A percentile compares a stretch with the other conserved stretches of the same genome.
Evolutionary conservation across 805 yeast species (phyloP).

Genomic region (Pichia ethanolica): DNA sequence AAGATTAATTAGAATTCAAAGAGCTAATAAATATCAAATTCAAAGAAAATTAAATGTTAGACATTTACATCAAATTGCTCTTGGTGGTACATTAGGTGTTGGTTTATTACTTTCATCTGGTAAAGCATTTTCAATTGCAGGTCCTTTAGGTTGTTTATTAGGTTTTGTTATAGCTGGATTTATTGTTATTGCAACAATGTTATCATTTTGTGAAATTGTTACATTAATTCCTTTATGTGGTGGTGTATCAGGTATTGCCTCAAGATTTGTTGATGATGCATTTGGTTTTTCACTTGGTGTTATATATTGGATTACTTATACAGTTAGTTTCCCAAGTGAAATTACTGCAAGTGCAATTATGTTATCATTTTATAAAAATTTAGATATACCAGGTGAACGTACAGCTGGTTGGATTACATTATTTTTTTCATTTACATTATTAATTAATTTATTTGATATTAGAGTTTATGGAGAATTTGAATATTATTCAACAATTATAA

Average conservation of each 20-base stretch:
- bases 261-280: constrained; percentile 71
- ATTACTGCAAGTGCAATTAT: constrained; percentile 73
- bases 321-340: constrained; percentile 71
- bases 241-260: constrained; percentile 67
- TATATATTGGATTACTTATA: constrained; percentile 65
- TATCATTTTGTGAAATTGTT: constrained; percentile 76
- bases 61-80: constrained; percentile 70
- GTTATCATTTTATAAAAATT: constrained; percentile 56
- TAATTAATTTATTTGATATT: constrained; percentile 59
- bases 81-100: constrained; percentile 76
- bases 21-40: constrained; percentile 25
- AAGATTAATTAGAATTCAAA: constrained; percentile 11
- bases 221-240: constrained; percentile 73
- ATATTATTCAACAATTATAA: constrained; percentile 51
- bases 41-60: constrained; percentile 57
- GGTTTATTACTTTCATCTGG: constrained; percentile 67
- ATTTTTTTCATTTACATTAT: constrained; percentile 38
- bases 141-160: constrained; percentile 67
- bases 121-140: constrained; percentile 64
- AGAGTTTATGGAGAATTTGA: constrained; percentile 70
- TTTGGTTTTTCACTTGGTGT: constrained; percentile 71
- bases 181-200: constrained; percentile 59
- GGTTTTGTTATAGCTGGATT: constrained; percentile 61
- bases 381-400: constrained; percentile 44
- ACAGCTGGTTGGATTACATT: constrained; percentile 66